Evolutionary conservation across 306 rosid genomes (phyloP).

Genomic region (Lathyrus sativus): DNA sequence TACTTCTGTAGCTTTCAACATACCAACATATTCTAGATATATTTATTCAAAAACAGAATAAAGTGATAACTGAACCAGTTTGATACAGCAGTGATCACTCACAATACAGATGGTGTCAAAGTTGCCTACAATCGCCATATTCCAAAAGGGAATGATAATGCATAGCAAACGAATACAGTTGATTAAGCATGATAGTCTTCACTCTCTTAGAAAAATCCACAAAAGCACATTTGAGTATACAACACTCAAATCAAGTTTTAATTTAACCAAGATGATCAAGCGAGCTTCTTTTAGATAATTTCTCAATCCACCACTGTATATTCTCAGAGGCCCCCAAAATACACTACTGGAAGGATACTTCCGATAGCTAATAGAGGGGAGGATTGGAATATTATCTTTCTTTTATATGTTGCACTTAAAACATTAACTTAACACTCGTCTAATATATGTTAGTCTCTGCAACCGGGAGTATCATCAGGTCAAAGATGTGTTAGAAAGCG

Average conservation of each 20-base stretch:
- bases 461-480: constrained; percentile 30
- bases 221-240: constrained; percentile 21
- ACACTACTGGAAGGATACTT: too few species aligned
- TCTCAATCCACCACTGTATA: too few species aligned
- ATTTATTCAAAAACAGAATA: constrained; percentile 1
- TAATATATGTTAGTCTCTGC: constrained; percentile 32
- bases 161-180: background rate
- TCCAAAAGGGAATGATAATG: constrained; percentile 3
- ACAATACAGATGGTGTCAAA: constrained; percentile 2
- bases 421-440: constrained; percentile 28
- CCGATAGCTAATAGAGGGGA: too few species aligned
- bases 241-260: constrained; percentile 20
- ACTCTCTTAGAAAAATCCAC: constrained; percentile 18
- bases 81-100: constrained; percentile 9
- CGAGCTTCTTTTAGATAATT: background rate
- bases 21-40: background rate
- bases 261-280: constrained; percentile 1
- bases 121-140: constrained; percentile 17
- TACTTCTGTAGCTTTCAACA: constrained; percentile 23
- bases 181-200: background rate
- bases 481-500: constrained; percentile 23
- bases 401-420: background rate
- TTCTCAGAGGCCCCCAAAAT: too few species aligned
- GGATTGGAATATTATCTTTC: too few species aligned
- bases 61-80: constrained; percentile 21